Evolutionary conservation across 805 yeast species (phyloP).

Genomic region (Saccharomycopsis olivae): DNA sequence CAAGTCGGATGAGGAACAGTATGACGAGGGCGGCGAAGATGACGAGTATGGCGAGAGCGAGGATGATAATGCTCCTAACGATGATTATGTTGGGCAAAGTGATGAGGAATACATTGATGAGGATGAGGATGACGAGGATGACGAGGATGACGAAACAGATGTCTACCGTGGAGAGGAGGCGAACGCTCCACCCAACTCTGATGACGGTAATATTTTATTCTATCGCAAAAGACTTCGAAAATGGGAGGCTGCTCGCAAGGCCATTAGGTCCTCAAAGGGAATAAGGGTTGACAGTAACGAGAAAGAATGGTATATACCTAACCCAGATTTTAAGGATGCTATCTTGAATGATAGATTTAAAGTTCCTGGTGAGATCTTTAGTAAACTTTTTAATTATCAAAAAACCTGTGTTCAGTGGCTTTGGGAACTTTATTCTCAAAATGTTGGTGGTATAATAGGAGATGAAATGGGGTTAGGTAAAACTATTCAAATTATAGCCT

Average conservation of each 20-base stretch:
- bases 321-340: constrained; percentile 71
- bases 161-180: constrained; percentile 21
- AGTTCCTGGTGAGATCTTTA: constrained; percentile 86
- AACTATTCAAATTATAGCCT: constrained; percentile 86
- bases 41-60: constrained; percentile 6
- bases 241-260: constrained; percentile 39
- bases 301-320: constrained; percentile 65
- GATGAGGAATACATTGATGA: constrained; percentile 21
- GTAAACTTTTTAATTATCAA: constrained; percentile 83
- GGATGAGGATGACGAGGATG: constrained; percentile 22
- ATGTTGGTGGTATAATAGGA: constrained; percentile 90
- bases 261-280: not conserved
- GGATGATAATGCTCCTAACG: constrained; percentile 18
- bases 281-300: constrained; percentile 10
- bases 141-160: constrained; percentile 21
- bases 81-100: no score
- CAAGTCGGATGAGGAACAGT: not conserved
- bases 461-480: constrained; percentile 99
- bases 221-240: constrained; percentile 49
- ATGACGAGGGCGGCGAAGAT: constrained; percentile 3
- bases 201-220: constrained; percentile 70
- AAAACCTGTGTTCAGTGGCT: constrained; percentile 97
- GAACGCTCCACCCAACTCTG: constrained; percentile 17
- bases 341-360: constrained; percentile 55
- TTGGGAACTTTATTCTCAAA: constrained; percentile 84